These are phyloP conservation scores for Posidonia oceanica DNA, from an alignment of 116 monocot species.

Conservation along the genomic window DNA sequence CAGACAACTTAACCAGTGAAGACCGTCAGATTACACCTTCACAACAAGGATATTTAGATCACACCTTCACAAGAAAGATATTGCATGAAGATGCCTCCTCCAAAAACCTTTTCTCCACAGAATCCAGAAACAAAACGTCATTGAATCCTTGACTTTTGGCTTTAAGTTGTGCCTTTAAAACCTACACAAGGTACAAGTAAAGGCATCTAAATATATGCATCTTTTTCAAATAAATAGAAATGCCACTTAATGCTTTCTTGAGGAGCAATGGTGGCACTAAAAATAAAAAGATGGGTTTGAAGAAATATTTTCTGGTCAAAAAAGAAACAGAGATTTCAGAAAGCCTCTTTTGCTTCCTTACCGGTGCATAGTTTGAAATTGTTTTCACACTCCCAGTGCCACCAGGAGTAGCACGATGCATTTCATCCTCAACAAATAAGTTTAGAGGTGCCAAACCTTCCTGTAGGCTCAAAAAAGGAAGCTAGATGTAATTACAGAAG, in stretches of 20 bases:
- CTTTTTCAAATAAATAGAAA: neutral
- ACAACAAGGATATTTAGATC: neutral
- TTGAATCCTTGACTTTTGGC: conserved; percentile 62
- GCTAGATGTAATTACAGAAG: neutral
- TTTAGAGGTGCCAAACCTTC: conserved; percentile 58
- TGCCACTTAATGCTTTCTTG: neutral
- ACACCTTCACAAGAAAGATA: conserved; percentile 69
- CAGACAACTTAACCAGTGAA: too few relatives aligned
- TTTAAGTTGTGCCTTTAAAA: conserved; percentile 49
- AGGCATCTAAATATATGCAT: neutral
- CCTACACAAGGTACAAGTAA: conserved; percentile 19
- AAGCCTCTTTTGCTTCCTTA: conserved; percentile 6
- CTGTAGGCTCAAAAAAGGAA: conserved; percentile 17
- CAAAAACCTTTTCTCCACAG: conserved; percentile 49
- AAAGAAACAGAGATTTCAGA: neutral
- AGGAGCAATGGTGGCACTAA: neutral
- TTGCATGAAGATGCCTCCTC: conserved; percentile 86
- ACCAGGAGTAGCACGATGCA: conserved; percentile 79
- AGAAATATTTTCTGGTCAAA: too few relatives aligned
- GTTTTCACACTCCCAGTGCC: conserved; percentile 82
- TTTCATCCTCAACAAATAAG: conserved; percentile 64
- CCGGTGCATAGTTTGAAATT: conserved; percentile 85
- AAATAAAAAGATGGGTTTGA: neutral
- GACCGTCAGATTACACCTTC: too few relatives aligned
- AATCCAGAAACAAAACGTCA: conserved; percentile 72